A percentile compares a stretch with the other conserved stretches of the same genome.
These are phyloP conservation scores for Albifimbria verrucaria DNA, from an alignment of 2,329 filamentous ascomycete genomes.

Conservation along the genomic window DNA sequence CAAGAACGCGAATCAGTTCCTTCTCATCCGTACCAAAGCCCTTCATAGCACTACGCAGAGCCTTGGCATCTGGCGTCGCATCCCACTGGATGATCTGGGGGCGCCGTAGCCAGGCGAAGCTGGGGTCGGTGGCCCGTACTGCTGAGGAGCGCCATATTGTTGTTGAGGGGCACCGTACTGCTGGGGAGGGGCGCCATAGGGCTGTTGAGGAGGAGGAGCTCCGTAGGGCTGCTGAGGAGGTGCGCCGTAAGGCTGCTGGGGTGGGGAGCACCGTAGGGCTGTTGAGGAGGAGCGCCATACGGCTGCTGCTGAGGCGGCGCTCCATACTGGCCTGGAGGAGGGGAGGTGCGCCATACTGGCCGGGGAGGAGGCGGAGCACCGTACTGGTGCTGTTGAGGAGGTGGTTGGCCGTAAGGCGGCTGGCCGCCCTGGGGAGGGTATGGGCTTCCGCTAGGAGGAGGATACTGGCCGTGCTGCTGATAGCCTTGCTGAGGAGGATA, in stretches of 20 bases:
- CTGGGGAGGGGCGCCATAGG: slow-evolving; percentile 25
- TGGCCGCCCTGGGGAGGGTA: slow-evolving; percentile 29
- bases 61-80: slow-evolving; percentile 64
- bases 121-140: slow-evolving; percentile 50
- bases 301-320: slow-evolving; percentile 32
- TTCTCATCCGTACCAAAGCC: slow-evolving; percentile 89
- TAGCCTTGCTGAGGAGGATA: slow-evolving; percentile 26
- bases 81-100: slow-evolving; percentile 67
- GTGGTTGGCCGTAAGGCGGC: slow-evolving; percentile 31
- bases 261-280: slow-evolving; percentile 17
- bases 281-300: slow-evolving; percentile 39
- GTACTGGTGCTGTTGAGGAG: slow-evolving; percentile 24
- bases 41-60: slow-evolving; percentile 81
- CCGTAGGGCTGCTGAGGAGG: slow-evolving; percentile 35
- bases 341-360: slow-evolving; percentile 40
- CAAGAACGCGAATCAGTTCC: slow-evolving; percentile 65
- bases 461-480: slow-evolving; percentile 29
- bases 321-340: slow-evolving; percentile 35
- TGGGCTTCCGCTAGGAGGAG: slow-evolving; percentile 27
- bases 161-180: slow-evolving; percentile 25
- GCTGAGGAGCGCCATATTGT: slow-evolving; percentile 36
- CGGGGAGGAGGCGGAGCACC: slow-evolving; percentile 29
- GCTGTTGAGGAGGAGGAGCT: slow-evolving; percentile 21
- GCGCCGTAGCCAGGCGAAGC: slow-evolving; percentile 74
- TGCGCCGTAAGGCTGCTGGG: slow-evolving; percentile 26